Conservation (phyloP, 2,329 filamentous ascomycete genomes). For the Monosporascus sp. region DNA sequence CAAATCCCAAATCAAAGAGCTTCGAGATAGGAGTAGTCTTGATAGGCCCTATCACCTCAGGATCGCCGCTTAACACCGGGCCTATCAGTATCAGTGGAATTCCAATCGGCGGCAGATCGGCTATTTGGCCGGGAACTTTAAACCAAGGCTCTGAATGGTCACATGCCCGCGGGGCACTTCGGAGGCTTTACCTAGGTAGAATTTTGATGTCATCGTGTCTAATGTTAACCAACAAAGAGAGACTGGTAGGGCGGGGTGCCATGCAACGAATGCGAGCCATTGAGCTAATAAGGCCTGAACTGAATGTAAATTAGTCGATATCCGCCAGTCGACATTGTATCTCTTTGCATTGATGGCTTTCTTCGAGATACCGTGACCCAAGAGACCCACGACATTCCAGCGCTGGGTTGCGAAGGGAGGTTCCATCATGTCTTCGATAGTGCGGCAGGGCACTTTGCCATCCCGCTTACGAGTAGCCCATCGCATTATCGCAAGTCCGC, state of each 20-base stretch:
- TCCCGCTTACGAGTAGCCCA: slow-evolving; percentile 12
- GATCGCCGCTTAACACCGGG: no score
- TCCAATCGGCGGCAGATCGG: no score
- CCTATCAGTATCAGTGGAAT: no score
- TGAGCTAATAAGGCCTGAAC: no score
- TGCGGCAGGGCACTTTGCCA: slow-evolving; percentile 19
- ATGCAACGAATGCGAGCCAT: no score
- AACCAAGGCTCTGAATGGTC: no score
- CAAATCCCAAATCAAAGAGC: background rate
- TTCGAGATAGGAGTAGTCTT: background rate
- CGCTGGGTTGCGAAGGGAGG: background rate
- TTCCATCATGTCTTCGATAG: slow-evolving; percentile 20
- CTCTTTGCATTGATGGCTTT: background rate
- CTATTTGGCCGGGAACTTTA: no score
- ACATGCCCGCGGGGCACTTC: no score
- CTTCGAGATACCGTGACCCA: background rate
- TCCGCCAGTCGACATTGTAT: background rate
- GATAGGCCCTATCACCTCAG: background rate
- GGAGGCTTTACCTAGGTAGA: no score
- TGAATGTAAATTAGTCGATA: background rate
- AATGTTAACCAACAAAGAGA: no score
- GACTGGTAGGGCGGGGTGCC: no score
- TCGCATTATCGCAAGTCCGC: slow-evolving; percentile 7
- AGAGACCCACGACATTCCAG: background rate
- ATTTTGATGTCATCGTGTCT: no score